phyloP scores from a whole-genome alignment of 805 yeast species.

The Ogataea ramenticola region DNA sequence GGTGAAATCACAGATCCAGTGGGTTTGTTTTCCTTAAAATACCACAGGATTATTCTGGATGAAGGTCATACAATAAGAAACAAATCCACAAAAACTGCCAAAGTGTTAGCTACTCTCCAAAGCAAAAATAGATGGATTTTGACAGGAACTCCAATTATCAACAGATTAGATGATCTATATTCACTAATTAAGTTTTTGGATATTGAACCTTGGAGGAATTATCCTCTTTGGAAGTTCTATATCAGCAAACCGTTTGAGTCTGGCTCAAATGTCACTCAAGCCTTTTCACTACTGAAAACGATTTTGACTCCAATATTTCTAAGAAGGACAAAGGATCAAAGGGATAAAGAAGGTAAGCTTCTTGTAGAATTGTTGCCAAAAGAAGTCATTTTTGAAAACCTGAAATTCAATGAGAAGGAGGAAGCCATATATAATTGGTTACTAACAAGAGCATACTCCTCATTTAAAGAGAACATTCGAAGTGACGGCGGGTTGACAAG shows the following conservation, averaged over 20 bases:
- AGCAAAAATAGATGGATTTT: conserved; percentile 74
- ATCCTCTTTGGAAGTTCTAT: conserved; percentile 81
- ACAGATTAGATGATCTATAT: conserved; percentile 78
- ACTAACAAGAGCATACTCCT: conserved; percentile 54
- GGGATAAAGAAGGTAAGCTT: conserved; percentile 61
- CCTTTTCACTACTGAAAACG: conserved; percentile 78
- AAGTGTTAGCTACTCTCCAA: conserved; percentile 60
- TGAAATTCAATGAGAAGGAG: conserved; percentile 63
- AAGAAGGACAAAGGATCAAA: conserved; percentile 83
- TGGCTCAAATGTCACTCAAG: conserved; percentile 57
- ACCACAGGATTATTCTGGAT: conserved; percentile 65
- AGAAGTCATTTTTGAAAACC: conserved; percentile 59
- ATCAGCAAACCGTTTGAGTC: conserved; percentile 74
- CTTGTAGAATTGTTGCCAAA: conserved; percentile 74
- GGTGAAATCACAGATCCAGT: conserved; percentile 19
- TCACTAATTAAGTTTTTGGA: conserved; percentile 67
- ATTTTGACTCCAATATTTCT: conserved; percentile 76
- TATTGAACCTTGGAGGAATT: conserved; percentile 86
- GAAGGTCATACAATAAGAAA: conserved; percentile 90
- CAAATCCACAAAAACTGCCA: conserved; percentile 69
- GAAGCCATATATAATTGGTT: conserved; percentile 59
- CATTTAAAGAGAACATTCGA: conserved; percentile 48
- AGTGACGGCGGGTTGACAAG: conserved; percentile 61
- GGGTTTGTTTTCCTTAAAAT: conserved; percentile 68
- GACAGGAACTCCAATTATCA: conserved; percentile 91